A percentile compares a stretch with the other conserved stretches of the same genome.
These are phyloP conservation scores for Porcisia deanei DNA, from an alignment of 208 protist genomes.

Conservation along the genomic window DNA sequence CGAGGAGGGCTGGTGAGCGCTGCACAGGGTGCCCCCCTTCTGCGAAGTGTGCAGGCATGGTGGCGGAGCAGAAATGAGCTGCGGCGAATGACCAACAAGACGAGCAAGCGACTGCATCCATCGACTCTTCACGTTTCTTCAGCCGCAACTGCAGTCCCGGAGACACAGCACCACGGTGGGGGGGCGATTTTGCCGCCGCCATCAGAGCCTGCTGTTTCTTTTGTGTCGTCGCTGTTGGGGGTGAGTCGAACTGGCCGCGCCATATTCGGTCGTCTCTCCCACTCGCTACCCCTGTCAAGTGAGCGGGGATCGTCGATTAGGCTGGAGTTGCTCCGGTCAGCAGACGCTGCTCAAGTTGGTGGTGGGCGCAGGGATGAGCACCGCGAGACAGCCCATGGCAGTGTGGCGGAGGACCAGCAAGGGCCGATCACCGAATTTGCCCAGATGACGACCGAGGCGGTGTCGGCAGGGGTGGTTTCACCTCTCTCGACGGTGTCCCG, in stretches of 20 bases:
- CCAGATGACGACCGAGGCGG: neutral
- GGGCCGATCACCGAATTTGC: neutral
- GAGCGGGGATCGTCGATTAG: neutral
- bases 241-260: neutral
- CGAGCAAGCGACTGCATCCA: neutral
- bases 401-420: neutral
- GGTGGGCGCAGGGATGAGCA: neutral
- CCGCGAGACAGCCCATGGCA: neutral
- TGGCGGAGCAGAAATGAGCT: slow-evolving; percentile 9
- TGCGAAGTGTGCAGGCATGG: slow-evolving; percentile 20
- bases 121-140: neutral
- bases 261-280: slow-evolving; percentile 13
- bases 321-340: slow-evolving; percentile 5
- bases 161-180: neutral
- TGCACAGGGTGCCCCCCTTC: neutral
- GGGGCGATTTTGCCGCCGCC: too few relatives aligned
- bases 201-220: neutral
- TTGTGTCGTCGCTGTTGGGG: slow-evolving; percentile 7
- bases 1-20: neutral
- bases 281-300: slow-evolving; percentile 22
- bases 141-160: neutral
- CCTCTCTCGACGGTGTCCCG: neutral
- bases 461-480: neutral
- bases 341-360: neutral
- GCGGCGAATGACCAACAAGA: neutral